A percentile compares a stretch with the other conserved stretches of the same genome.
phyloP scores from a whole-genome alignment of 208 protist genomes.

The Phytomonas sp. region DNA sequence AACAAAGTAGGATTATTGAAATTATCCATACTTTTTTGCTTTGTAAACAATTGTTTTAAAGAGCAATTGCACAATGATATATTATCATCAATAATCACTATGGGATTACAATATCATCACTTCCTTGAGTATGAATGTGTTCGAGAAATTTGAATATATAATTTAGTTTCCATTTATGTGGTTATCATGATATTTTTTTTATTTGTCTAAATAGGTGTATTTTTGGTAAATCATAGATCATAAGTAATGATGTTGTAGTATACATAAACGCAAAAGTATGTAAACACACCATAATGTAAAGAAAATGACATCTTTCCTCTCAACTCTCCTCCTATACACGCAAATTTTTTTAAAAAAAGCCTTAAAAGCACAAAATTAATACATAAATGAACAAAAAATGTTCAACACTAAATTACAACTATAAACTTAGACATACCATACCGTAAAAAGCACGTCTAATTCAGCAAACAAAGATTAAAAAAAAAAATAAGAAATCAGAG shows the following conservation, averaged over 20 bases:
- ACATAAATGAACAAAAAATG: constrained; percentile 12
- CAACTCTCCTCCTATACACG: neutral
- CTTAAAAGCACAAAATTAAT: neutral
- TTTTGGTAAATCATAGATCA: neutral
- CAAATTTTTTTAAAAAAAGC: neutral
- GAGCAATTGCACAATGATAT: neutral
- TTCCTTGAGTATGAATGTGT: neutral
- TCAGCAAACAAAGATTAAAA: neutral
- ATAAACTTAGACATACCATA: neutral
- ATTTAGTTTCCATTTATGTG: neutral
- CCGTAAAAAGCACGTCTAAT: constrained; percentile 10
- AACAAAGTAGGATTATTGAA: neutral
- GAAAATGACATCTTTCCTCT: neutral
- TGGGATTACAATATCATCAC: neutral
- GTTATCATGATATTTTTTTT: neutral
- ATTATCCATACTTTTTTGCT: neutral
- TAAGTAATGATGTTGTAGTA: neutral
- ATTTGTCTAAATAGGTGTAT: neutral
- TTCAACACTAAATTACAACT: neutral
- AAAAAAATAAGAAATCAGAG: neutral
- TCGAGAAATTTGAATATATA: neutral
- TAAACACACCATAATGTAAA: constrained; percentile 11
- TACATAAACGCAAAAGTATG: neutral
- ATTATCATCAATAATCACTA: neutral
- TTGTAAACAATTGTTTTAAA: neutral